These are phyloP conservation scores for Adansonia grandidieri DNA, from an alignment of 441 rosid genomes.

Conservation along the genomic window DNA sequence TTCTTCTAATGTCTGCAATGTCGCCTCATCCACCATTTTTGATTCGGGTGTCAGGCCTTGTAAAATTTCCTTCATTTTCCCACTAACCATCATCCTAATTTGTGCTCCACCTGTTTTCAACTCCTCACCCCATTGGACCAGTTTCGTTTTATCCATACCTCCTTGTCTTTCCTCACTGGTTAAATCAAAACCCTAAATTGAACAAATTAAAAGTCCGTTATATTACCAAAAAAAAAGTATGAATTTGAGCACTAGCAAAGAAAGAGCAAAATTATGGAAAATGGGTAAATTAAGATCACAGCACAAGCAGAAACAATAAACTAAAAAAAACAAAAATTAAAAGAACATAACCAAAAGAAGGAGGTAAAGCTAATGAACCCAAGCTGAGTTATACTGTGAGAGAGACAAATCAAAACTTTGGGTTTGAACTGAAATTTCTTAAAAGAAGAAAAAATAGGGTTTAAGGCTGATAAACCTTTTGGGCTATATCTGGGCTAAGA, in stretches of 20 bases:
- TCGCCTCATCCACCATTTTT: constrained; percentile 88
- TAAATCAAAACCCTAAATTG: constrained; percentile 37
- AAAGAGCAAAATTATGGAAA: background rate
- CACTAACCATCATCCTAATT: constrained; percentile 77
- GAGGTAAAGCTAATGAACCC: constrained; percentile 23
- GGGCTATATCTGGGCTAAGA: too few species aligned
- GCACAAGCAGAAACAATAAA: background rate
- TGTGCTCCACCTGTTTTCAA: constrained; percentile 80
- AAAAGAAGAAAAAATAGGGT: too few species aligned
- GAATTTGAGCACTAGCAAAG: background rate
- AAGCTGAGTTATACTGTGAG: background rate
- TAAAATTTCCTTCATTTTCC: constrained; percentile 80
- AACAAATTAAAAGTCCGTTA: background rate
- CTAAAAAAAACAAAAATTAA: background rate
- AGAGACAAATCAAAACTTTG: constrained; percentile 6
- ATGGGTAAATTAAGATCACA: background rate
- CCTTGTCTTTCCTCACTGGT: background rate
- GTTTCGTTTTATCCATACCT: constrained; percentile 67
- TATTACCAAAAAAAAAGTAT: background rate
- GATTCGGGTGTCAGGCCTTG: constrained; percentile 81
- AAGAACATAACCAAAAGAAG: background rate
- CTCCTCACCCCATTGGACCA: constrained; percentile 74
- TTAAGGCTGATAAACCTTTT: too few species aligned
- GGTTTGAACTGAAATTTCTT: background rate
- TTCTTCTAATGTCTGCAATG: constrained; percentile 67